A percentile compares a stretch with the other conserved stretches of the same genome.
phyloP scores from a whole-genome alignment of 495 filamentous ascomycete genomes.

The Penicillium salamii region DNA sequence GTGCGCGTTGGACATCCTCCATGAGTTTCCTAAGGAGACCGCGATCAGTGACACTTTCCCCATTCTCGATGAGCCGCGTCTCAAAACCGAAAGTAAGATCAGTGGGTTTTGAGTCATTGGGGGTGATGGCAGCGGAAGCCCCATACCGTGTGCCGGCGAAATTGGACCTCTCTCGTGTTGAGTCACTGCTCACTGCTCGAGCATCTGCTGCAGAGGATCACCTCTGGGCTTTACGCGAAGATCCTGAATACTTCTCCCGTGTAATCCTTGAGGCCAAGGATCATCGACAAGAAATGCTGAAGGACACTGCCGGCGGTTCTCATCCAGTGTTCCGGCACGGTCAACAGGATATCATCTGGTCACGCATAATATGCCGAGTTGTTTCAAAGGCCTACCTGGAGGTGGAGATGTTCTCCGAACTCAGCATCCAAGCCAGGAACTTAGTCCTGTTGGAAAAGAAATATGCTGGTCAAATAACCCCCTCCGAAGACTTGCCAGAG shows the following conservation, averaged over 20 bases:
- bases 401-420: conserved; percentile 23
- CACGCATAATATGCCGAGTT: conserved; percentile 15
- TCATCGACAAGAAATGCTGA: conserved; percentile 34
- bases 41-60: not conserved
- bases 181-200: conserved; percentile 37
- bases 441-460: conserved; percentile 26
- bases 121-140: conserved; percentile 38
- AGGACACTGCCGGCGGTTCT: not conserved
- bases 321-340: not conserved
- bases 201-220: conserved; percentile 43
- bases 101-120: conserved; percentile 19
- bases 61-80: not conserved
- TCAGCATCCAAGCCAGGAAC: conserved; percentile 29
- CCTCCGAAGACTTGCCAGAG: conserved; percentile 28
- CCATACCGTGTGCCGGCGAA: conserved; percentile 42
- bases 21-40: conserved; percentile 27
- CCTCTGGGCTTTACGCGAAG: conserved; percentile 52
- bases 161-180: conserved; percentile 39
- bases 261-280: conserved; percentile 32
- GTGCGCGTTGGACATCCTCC: conserved; percentile 39
- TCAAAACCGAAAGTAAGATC: not conserved
- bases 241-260: conserved; percentile 50
- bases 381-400: conserved; percentile 18
- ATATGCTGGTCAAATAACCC: conserved; percentile 25
- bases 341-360: not conserved